These are phyloP conservation scores for Solanum paucissectum DNA, from an alignment of 257 asterid genomes.

Conservation along the genomic window DNA sequence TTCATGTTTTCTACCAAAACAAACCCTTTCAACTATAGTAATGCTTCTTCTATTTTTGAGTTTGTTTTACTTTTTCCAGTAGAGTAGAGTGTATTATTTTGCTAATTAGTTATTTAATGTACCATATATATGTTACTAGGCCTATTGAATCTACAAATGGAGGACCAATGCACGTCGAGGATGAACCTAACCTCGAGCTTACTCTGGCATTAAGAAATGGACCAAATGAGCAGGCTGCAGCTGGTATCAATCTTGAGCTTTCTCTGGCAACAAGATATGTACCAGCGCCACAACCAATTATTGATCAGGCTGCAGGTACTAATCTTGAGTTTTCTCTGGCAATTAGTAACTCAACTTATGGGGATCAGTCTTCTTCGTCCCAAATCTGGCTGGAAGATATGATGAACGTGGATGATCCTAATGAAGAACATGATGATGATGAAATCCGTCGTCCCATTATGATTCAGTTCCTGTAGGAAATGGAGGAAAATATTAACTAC, in stretches of 20 bases:
- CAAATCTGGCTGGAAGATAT: not conserved
- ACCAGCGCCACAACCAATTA: not conserved
- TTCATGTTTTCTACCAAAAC: not conserved
- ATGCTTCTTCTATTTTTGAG: not conserved
- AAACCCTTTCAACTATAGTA: not conserved
- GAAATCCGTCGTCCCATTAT: not conserved
- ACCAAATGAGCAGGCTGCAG: not conserved
- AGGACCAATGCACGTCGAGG: not conserved
- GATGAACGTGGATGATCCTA: not conserved
- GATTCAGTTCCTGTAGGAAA: not conserved
- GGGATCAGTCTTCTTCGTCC: not conserved
- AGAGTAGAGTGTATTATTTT: not conserved
- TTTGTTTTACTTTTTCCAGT: too few relatives aligned
- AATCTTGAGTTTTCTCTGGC: not conserved
- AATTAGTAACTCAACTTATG: not conserved
- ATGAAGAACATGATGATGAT: not conserved
- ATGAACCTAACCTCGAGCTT: not conserved
- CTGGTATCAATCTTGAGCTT: not conserved
- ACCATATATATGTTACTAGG: not conserved
- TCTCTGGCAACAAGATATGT: not conserved
- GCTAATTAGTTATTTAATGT: not conserved
- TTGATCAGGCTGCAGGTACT: not conserved
- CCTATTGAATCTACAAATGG: not conserved
- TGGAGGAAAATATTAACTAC: not conserved
- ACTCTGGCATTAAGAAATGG: not conserved